Percentiles rank a stretch among this genome's conserved stretches.
Evolutionary conservation across 2,329 filamentous ascomycete species (phyloP).

Genomic region (Dactylellina haptotyla): DNA sequence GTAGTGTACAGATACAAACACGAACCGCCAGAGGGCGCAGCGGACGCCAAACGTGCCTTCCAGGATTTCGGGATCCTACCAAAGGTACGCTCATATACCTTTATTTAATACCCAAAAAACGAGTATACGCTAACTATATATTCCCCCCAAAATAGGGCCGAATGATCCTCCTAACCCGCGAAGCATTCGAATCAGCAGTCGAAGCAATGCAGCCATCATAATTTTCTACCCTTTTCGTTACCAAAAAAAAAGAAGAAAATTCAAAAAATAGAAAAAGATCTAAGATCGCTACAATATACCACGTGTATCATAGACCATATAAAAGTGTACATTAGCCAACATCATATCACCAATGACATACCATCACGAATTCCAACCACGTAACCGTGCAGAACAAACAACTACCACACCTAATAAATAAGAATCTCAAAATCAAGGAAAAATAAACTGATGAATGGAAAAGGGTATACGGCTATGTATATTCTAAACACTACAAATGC

Average conservation of each 20-base stretch:
- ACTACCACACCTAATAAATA: not conserved
- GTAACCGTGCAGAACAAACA: not conserved
- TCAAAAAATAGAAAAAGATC: not conserved
- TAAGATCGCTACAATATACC: not conserved
- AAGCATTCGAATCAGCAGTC: constrained; percentile 31
- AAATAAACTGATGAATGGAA: too few relatives aligned
- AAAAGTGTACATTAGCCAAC: not conserved
- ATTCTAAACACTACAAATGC: too few relatives aligned
- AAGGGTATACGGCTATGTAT: too few relatives aligned
- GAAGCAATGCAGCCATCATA: constrained; percentile 29
- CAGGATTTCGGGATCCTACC: constrained; percentile 90
- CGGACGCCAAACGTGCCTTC: constrained; percentile 93
- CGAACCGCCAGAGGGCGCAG: constrained; percentile 77
- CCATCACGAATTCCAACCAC: not conserved
- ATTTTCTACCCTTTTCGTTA: too few relatives aligned
- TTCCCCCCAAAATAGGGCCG: constrained; percentile 20
- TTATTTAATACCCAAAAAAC: too few relatives aligned
- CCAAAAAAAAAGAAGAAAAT: not conserved
- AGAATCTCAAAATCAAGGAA: not conserved
- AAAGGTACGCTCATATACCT: constrained; percentile 63
- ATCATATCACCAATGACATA: not conserved
- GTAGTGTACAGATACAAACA: constrained; percentile 82
- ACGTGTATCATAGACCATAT: not conserved
- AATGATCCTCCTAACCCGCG: constrained; percentile 35
- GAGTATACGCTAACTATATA: too few relatives aligned